phyloP scores from a whole-genome alignment of 805 yeast genomes.

The Scheffersomyces lignosus region DNA sequence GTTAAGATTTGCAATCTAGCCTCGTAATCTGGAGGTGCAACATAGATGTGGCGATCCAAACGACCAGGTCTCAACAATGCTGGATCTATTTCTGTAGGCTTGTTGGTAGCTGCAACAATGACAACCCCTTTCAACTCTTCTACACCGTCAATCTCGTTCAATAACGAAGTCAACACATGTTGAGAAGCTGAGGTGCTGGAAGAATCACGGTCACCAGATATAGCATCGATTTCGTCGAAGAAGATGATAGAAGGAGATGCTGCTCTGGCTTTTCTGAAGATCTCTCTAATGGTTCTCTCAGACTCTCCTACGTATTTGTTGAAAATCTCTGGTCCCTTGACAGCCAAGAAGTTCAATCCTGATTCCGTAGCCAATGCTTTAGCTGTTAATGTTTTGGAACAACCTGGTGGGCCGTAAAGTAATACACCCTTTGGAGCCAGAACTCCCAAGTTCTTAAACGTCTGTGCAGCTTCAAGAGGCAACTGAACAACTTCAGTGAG shows the following conservation, averaged over 20 bases:
- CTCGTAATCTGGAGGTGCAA: conserved; percentile 81
- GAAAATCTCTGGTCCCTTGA: conserved; percentile 94
- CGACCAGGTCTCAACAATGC: conserved; percentile 96
- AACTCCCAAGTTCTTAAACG: conserved; percentile 77
- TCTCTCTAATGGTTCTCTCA: conserved; percentile 89
- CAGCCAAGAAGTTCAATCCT: conserved; percentile 89
- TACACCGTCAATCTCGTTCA: conserved; percentile 96
- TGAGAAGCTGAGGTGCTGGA: conserved; percentile 68
- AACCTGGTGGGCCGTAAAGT: conserved; percentile 97
- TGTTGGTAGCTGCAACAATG: conserved; percentile 92
- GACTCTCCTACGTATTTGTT: conserved; percentile 96
- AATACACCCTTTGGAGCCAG: conserved; percentile 91
- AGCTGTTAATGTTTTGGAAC: conserved; percentile 93
- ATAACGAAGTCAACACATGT: conserved; percentile 83
- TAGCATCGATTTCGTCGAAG: conserved; percentile 95
- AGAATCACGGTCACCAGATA: conserved; percentile 73
- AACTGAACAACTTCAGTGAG: conserved; percentile 88
- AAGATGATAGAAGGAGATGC: conserved; percentile 94
- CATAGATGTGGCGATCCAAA: conserved; percentile 89
- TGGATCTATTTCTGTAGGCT: conserved; percentile 91
- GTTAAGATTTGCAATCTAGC: conserved; percentile 78
- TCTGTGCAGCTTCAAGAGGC: conserved; percentile 79
- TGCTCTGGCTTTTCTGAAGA: conserved; percentile 89
- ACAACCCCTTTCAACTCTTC: conserved; percentile 93
- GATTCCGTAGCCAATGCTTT: conserved; percentile 95